Conservation (phyloP, 345 rosid genomes). For the Populus pruinosa region DNA sequence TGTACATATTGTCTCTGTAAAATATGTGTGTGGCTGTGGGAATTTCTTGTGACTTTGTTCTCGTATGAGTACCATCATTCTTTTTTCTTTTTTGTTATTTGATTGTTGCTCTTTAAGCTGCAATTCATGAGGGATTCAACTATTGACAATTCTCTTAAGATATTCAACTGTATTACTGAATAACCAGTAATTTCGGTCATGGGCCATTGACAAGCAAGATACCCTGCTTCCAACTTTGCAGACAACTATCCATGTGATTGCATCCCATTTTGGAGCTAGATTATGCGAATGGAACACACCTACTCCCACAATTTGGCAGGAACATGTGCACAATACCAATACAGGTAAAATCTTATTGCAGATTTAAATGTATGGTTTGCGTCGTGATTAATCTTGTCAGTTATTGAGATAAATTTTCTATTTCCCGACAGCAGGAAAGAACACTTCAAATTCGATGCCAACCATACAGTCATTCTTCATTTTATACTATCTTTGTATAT, state of each 20-base stretch:
- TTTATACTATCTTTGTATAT: background rate
- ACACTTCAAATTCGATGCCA: background rate
- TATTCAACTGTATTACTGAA: background rate
- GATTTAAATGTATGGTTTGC: background rate
- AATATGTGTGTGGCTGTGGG: background rate
- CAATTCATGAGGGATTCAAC: background rate
- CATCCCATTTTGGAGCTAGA: conserved; percentile 69
- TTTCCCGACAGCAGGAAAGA: background rate
- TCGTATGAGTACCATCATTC: too few relatives aligned
- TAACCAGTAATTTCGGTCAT: background rate
- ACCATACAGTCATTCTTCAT: background rate
- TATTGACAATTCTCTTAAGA: background rate
- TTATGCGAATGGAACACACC: conserved; percentile 91
- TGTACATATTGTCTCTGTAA: too few relatives aligned
- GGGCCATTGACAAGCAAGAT: background rate
- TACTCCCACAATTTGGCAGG: conserved; percentile 93
- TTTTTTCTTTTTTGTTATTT: background rate
- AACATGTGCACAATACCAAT: conserved; percentile 61
- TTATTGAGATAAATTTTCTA: background rate
- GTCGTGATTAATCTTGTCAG: background rate
- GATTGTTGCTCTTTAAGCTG: background rate
- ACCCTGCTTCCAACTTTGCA: conserved; percentile 18
- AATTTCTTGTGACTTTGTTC: too few relatives aligned
- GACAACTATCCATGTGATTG: conserved; percentile 65
- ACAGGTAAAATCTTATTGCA: conserved; percentile 43